Evolutionary conservation across 305 asterid species (phyloP), one percentile per base, ranked within the genome.

Genomic region (Andrographis paniculata): DNA sequence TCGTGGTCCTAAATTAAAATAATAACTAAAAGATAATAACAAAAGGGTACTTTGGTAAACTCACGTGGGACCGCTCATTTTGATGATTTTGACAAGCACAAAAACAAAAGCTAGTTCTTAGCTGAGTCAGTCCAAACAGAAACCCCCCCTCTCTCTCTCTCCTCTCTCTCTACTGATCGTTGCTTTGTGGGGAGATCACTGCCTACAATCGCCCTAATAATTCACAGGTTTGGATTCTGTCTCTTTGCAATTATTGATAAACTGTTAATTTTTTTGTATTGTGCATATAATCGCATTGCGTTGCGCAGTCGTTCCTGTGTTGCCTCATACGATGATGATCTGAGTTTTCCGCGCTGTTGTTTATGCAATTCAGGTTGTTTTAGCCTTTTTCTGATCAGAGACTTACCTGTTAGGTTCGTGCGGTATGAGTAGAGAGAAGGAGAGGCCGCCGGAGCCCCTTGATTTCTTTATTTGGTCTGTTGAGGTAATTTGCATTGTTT

Each of bases 401-500:
- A 2, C 3, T 21, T 53, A 58, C 20, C 58, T 27, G 47, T 56
- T 63, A 45, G 33, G 6, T 44, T 44, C 65, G 48, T 52, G 55
- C 54, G 71, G 44, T 56, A 87, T 87, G 96, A 82, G 70, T 75
- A 82, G 70, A 65, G 68, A 63, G 27, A 66, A 62, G 60, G 83
- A 69, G 52, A 70, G 59, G 73, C 81, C 87, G 20, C 94, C 95
- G 19, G 95, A 82, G 79, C 94, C 95, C 24, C 91, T 86, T 61
- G 92, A 86, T 82, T 86, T 86, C 79, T 86, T 86, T 55, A 82
- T 86, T 50, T 86, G 95, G 95, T 82, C 95, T 50, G 84, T 82
- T 69, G 94, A 82, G 92, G 95, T 86, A 75, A 58, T 59, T 53
- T 41, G 30, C 48, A 10, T 33, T 13, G 8, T 27, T 55, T 30